Evolutionary conservation across 2,329 filamentous ascomycete species (phyloP).

Genomic region (Tetracladium maxilliforme): DNA sequence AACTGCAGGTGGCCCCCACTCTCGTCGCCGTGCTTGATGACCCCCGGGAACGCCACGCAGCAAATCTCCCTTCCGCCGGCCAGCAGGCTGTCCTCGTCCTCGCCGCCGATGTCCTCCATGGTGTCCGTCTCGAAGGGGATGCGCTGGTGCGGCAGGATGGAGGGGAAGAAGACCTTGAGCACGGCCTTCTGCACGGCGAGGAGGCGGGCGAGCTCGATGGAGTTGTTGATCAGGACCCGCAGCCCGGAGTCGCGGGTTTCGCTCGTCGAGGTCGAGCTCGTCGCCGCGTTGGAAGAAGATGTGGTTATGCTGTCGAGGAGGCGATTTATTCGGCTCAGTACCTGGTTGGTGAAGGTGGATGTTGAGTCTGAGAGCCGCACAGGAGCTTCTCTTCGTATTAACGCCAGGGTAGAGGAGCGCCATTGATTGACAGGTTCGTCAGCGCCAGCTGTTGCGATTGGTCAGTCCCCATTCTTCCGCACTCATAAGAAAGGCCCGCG

Average conservation of each 20-base stretch:
- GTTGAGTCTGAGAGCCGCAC: constrained; percentile 31
- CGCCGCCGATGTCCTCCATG: constrained; percentile 53
- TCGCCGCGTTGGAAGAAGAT: constrained; percentile 18
- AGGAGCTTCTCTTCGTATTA: constrained; percentile 37
- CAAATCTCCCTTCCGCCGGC: constrained; percentile 35
- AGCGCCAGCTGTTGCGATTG: constrained; percentile 22
- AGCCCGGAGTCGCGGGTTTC: constrained; percentile 35
- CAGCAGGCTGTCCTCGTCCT: constrained; percentile 41
- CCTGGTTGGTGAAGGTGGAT: constrained; percentile 20
- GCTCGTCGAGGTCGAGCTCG: constrained; percentile 12
- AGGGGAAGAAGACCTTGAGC: constrained; percentile 40
- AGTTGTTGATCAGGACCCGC: constrained; percentile 32
- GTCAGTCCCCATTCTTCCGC: constrained; percentile 2
- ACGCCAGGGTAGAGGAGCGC: constrained; percentile 47
- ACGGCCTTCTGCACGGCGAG: constrained; percentile 43
- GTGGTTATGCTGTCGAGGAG: constrained; percentile 35
- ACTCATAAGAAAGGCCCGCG: not conserved
- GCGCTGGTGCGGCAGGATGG: constrained; percentile 31
- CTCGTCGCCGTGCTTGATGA: constrained; percentile 51
- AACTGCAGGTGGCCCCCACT: constrained; percentile 44
- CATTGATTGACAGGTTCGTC: constrained; percentile 46
- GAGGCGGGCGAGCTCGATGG: constrained; percentile 39
- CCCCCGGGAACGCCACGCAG: constrained; percentile 49
- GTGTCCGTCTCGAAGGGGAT: constrained; percentile 38
- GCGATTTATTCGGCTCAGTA: constrained; percentile 30